Percentiles rank a stretch among this genome's conserved stretches.
These are phyloP conservation scores for Colletotrichum trifolii DNA, from an alignment of 2,329 filamentous ascomycete genomes.

Conservation along the genomic window DNA sequence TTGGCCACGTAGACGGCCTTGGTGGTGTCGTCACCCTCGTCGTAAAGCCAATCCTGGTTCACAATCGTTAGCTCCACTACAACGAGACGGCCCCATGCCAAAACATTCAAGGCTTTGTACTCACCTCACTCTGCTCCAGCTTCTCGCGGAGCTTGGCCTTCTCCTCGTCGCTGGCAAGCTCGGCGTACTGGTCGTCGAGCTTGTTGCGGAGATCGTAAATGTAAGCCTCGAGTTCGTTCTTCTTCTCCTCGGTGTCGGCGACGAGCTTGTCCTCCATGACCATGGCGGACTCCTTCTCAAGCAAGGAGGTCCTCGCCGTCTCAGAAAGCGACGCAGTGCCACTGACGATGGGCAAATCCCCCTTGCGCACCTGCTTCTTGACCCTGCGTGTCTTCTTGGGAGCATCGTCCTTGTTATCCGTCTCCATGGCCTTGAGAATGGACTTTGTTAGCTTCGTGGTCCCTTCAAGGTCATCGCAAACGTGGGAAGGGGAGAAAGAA, in stretches of 20 bases:
- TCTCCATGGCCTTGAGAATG: slow-evolving; percentile 80
- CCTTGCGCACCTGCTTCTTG: slow-evolving; percentile 99
- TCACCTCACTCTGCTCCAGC: slow-evolving; percentile 87
- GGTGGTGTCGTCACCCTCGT: slow-evolving; percentile 92
- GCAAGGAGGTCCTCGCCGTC: slow-evolving; percentile 70
- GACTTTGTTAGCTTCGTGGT: slow-evolving; percentile 41
- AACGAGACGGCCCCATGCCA: neutral
- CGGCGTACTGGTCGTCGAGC: slow-evolving; percentile 89
- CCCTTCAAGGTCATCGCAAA: slow-evolving; percentile 14
- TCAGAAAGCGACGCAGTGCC: slow-evolving; percentile 85
- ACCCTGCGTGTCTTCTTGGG: slow-evolving; percentile 94
- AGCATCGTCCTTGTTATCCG: slow-evolving; percentile 75
- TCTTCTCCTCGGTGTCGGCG: slow-evolving; percentile 98
- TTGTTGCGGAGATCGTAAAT: slow-evolving; percentile 98
- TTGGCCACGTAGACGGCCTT: slow-evolving; percentile 96
- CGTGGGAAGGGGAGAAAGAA: neutral
- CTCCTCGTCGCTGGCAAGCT: slow-evolving; percentile 91
- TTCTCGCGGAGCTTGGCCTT: slow-evolving; percentile 87
- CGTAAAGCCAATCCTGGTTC: slow-evolving; percentile 93
- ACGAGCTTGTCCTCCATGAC: slow-evolving; percentile 99
- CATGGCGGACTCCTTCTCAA: slow-evolving; percentile 90
- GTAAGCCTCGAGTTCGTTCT: slow-evolving; percentile 98
- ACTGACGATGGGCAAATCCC: slow-evolving; percentile 87
- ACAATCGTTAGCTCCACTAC: slow-evolving; percentile 40
- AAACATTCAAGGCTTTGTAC: slow-evolving; percentile 44